Evolutionary conservation across 1,284 basidiomycete species (phyloP), one percentile per base, ranked within the genome.

Genomic region (Ceratobasidium sp.): DNA sequence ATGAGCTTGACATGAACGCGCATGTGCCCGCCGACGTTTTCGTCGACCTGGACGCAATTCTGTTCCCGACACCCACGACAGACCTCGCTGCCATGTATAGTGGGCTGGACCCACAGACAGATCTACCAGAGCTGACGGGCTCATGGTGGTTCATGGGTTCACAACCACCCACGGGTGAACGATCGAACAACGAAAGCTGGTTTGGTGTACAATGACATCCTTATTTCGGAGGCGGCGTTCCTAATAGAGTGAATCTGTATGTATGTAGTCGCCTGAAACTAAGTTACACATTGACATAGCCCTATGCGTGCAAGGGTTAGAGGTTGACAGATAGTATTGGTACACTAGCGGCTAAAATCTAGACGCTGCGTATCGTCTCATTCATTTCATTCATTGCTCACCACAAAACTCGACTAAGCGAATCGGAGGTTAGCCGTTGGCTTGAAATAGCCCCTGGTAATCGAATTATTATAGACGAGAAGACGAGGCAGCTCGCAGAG

Each of bases 111-210:
- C 9, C 26, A 6, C 53, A 28, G 10, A 58, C 26, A 40, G 53
- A 71, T 71, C 13, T 60, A 10, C 40, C 55, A 13, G 55, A 56
- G 40, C 53, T 44, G 26, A n/a, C 56, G n/a, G 55, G 23, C n/a
- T 71, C 51, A n/a, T 60, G 51, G 23, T 71, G 69, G 69, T 71
- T 58, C 55, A 60, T 71, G 55, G 55, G 55, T 23, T 23, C 69
- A 28, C 69, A 71, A 39, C 53, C 53, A 15, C 60, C 20, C 15
- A 33, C 28, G 28, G 33, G 33, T 61, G 18, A 33, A 18, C 60
- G 7, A 40, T 39, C 13, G 6, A 33, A 39, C 60, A 13, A 61
- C 5, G 28, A 20, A 26, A 58, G 9, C 26, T 58, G 26, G 55
- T 23, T 51, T 26, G 55, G 23, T 28, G 55, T 18, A 23, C 26